Evolutionary conservation across 2,329 filamentous ascomycete species (phyloP).

Genomic region (Zarea fungicola): DNA sequence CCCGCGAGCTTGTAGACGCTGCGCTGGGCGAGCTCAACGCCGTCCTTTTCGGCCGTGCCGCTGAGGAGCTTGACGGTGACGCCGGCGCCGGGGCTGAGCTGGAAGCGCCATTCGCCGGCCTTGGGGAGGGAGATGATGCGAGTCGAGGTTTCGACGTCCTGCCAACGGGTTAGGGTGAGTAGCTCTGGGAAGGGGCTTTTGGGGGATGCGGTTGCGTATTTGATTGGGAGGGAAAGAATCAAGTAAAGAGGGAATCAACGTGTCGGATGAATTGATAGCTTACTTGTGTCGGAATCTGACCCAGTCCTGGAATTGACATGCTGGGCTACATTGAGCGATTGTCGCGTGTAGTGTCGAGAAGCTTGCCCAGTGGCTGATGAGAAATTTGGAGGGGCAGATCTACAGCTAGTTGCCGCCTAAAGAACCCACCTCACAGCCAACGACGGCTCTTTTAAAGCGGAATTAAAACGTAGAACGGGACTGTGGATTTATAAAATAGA

Average conservation of each 20-base stretch:
- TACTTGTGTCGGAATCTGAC: conserved; percentile 59
- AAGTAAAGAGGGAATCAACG: background rate
- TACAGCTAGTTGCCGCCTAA: too few species aligned
- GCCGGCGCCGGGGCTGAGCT: conserved; percentile 50
- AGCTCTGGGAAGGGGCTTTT: too few species aligned
- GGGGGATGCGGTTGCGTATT: background rate
- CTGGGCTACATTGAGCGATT: conserved; percentile 25
- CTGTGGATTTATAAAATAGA: too few species aligned
- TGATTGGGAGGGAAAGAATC: background rate
- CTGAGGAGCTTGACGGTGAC: conserved; percentile 58
- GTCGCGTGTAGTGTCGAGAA: background rate
- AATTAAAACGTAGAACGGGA: too few species aligned
- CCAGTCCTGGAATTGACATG: conserved; percentile 73
- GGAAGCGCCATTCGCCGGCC: conserved; percentile 74
- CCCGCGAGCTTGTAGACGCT: conserved; percentile 77
- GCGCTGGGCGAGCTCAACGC: conserved; percentile 81
- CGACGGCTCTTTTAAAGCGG: too few species aligned
- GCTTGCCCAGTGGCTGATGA: background rate
- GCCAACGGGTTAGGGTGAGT: too few species aligned
- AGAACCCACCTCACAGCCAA: too few species aligned
- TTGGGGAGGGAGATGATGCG: conserved; percentile 51
- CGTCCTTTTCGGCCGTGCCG: conserved; percentile 89
- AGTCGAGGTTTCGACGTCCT: conserved; percentile 35
- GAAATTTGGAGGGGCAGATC: conserved; percentile 5
- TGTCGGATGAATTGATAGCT: conserved; percentile 20